Base-by-base conservation (phyloP, 2,329 filamentous ascomycete genomes). In the Blumeria hordei region DNA sequence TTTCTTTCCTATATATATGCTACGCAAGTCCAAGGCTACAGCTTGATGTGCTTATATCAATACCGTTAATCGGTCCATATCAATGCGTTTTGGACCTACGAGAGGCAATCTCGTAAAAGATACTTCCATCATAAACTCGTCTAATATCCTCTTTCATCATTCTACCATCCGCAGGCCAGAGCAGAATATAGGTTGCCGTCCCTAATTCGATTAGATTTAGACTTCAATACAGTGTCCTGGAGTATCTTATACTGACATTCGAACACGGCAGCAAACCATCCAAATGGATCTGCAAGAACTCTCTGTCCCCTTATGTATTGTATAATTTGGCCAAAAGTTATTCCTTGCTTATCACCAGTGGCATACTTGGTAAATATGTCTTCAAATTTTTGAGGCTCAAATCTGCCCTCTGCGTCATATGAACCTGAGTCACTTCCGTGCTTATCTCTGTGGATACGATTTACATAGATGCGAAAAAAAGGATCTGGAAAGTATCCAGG, bases 111-210 rank as follows among this genome's bases (percentile, higher is more conserved):
- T 63, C 66, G 57, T 72, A 71, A 58, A 74, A 75, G 44, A 75
- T 67, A 61, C 72, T 74, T 8, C 74, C 73, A 62, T 76, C 72
- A 59, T 71, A 76, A 6, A 75, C 65, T 7, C 69, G 62, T n/a
- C 73, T 63, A 16, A 76, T 68, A 54, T 80, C 76, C 49, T 80
- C 75, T 64, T 80, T 80, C 61, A 65, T 69, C 65, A 79, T 70
- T 53, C 67, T 67, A 0, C 76, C 76, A 61, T 80, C 74, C 43
- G 71, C 69, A 0, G 76, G 74, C 71, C 71, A 74, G 6, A 77
- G 64, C 47, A 80, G 65, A 14, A 77, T 60, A 56, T 73, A 76
- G 0, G 72, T 72, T 0, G 72, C 72, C 2, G 69, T 60, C 69
- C 70, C 70, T 69, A 21, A n/a, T 16, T 55, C 9, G n/a, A 10